These are phyloP conservation scores for Penicillium sp. DNA, from an alignment of 2,329 filamentous ascomycete species.

Conservation along the genomic window DNA sequence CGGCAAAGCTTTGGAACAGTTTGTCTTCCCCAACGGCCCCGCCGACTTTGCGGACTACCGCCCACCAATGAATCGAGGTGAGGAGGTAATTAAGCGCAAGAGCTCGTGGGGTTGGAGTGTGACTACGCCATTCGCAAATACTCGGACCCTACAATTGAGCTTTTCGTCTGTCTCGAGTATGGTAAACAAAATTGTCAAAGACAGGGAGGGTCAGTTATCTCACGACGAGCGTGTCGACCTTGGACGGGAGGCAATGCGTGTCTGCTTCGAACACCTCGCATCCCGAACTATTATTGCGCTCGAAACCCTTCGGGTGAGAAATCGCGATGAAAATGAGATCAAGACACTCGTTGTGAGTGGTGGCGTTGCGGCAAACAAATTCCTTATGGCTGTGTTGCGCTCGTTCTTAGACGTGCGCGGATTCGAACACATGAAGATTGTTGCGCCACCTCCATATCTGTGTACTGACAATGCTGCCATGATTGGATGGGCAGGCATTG, in stretches of 20 bases:
- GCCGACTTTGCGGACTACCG: conserved; percentile 52
- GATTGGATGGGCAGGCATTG: conserved; percentile 91
- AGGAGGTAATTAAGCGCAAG: conserved; percentile 57
- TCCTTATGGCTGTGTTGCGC: conserved; percentile 67
- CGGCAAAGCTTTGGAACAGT: conserved; percentile 74
- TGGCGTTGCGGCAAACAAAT: conserved; percentile 84
- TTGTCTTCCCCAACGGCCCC: conserved; percentile 64
- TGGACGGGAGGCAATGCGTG: conserved; percentile 72
- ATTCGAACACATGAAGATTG: conserved; percentile 60
- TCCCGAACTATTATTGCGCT: conserved; percentile 73
- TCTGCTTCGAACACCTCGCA: conserved; percentile 84
- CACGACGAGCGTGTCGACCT: conserved; percentile 66
- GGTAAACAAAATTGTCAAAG: conserved; percentile 58
- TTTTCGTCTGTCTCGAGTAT: conserved; percentile 72
- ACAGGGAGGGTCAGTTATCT: conserved; percentile 40
- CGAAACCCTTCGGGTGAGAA: conserved; percentile 34
- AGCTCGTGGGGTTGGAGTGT: conserved; percentile 67
- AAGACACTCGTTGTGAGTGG: conserved; percentile 78
- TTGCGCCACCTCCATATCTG: conserved; percentile 72
- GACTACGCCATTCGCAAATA: conserved; percentile 64
- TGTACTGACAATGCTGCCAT: conserved; percentile 98
- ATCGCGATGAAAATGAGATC: conserved; percentile 34
- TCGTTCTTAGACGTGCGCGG: conserved; percentile 68
- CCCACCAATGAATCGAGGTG: conserved; percentile 58
- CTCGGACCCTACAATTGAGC: conserved; percentile 64